Percentiles rank a stretch among this genome's conserved stretches.
Conservation (phyloP, 169 alveolate genomes). For the Cryptosporidium sp. region DNA sequence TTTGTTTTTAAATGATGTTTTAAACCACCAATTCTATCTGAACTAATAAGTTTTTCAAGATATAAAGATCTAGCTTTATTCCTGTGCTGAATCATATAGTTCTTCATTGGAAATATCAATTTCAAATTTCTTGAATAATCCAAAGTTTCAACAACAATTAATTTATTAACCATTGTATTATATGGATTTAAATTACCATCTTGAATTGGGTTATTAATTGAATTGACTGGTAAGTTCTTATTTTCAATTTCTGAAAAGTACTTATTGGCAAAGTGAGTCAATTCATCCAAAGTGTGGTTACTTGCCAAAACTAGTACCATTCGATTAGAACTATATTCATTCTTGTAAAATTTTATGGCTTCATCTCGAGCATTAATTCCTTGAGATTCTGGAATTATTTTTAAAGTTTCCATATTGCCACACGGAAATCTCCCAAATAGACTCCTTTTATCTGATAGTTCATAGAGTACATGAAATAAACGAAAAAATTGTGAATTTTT, state of each 20-base stretch:
- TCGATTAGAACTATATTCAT: constrained; percentile 81
- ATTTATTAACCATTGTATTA: neutral
- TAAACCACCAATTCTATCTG: constrained; percentile 9
- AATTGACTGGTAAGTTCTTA: neutral
- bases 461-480: constrained; percentile 16
- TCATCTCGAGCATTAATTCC: constrained; percentile 80
- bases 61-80: neutral
- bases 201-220: constrained; percentile 13
- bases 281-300: constrained; percentile 77
- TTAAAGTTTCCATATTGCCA: constrained; percentile 82
- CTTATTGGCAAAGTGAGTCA: neutral
- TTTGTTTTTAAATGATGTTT: neutral
- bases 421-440: constrained; percentile 77
- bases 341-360: constrained; percentile 78
- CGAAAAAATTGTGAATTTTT: constrained; percentile 64
- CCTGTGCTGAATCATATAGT: neutral
- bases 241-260: constrained; percentile 44
- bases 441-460: constrained; percentile 66
- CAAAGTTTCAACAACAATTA: constrained; percentile 17
- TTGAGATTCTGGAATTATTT: constrained; percentile 35
- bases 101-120: constrained; percentile 44
- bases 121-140: neutral
- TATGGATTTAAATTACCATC: constrained; percentile 13
- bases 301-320: constrained; percentile 82
- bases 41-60: constrained; percentile 1